Evolutionary conservation across 352 stramenopile species (phyloP).

Genomic region (Globisporangium carolinianum): DNA sequence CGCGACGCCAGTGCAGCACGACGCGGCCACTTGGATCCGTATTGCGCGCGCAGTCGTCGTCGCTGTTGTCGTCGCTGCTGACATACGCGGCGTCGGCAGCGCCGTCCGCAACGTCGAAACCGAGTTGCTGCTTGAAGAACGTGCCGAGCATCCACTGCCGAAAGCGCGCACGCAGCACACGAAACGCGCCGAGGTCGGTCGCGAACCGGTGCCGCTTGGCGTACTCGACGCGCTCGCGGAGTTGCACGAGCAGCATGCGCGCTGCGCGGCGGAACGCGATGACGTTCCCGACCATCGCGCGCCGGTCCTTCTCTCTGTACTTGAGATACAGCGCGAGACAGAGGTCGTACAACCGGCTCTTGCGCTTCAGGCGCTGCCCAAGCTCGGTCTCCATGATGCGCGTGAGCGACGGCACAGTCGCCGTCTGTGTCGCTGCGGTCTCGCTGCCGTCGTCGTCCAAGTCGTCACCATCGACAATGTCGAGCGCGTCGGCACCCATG

Average conservation of each 20-base stretch:
- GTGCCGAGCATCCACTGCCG: slow-evolving; percentile 32
- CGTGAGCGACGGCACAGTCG: slow-evolving; percentile 19
- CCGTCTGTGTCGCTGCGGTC: neutral
- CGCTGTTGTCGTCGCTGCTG: neutral
- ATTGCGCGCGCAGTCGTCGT: neutral
- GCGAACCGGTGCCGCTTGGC: slow-evolving; percentile 45
- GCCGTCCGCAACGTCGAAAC: neutral
- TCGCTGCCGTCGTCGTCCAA: neutral
- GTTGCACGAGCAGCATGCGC: slow-evolving; percentile 21
- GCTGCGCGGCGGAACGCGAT: slow-evolving; percentile 42
- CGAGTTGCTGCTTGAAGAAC: slow-evolving; percentile 19
- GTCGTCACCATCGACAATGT: neutral
- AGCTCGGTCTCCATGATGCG: slow-evolving; percentile 60
- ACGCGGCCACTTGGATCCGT: slow-evolving; percentile 11
- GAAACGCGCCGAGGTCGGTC: slow-evolving; percentile 40
- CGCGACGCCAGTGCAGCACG: slow-evolving; percentile 35
- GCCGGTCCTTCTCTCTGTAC: slow-evolving; percentile 45
- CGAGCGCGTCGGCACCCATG: neutral
- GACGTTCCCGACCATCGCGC: slow-evolving; percentile 46
- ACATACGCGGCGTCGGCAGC: neutral
- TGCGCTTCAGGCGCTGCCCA: slow-evolving; percentile 44
- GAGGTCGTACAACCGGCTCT: slow-evolving; percentile 51
- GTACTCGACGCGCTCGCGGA: slow-evolving; percentile 17
- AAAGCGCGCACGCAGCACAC: slow-evolving; percentile 30
- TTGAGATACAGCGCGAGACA: slow-evolving; percentile 48